These are phyloP conservation scores for Lactarius pseudohatsudake DNA, from an alignment of 768 basidiomycete species.

Conservation along the genomic window DNA sequence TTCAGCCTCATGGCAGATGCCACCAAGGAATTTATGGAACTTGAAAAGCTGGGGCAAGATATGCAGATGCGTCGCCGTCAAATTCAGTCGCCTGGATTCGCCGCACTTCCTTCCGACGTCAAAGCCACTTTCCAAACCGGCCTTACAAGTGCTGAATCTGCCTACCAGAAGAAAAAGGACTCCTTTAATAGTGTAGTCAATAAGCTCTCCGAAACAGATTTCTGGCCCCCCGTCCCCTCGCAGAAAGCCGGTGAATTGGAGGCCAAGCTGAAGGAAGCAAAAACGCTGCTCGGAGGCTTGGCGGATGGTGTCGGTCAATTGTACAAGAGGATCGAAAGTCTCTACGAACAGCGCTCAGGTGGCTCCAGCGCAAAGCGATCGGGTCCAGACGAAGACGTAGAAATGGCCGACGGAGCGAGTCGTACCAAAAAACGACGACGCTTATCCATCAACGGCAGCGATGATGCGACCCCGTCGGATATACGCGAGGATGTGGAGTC, in stretches of 20 bases:
- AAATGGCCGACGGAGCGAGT: not conserved
- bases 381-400: not conserved
- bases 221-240: conserved; percentile 42
- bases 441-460: not conserved
- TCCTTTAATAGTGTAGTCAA: conserved; percentile 36
- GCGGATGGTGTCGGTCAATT: conserved; percentile 29
- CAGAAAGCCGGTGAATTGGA: conserved; percentile 32
- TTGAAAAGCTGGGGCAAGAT: conserved; percentile 25
- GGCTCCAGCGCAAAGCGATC: not conserved
- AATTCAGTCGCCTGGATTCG: conserved; percentile 32
- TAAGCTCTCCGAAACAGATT: conserved; percentile 38
- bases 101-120: conserved; percentile 33
- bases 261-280: conserved; percentile 31
- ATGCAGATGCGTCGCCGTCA: conserved; percentile 31
- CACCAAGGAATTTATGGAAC: conserved; percentile 25
- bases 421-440: conserved; percentile 21
- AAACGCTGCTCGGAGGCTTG: conserved; percentile 37
- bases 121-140: conserved; percentile 32
- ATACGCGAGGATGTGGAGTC: conserved; percentile 20
- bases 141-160: conserved; percentile 31
- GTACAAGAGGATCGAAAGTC: conserved; percentile 20
- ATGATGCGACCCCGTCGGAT: conserved; percentile 3
- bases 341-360: conserved; percentile 5
- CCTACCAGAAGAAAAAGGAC: conserved; percentile 36
- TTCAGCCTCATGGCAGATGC: conserved; percentile 39